These are phyloP conservation scores for Chaetomium sp. DNA, from an alignment of 2,329 filamentous ascomycete genomes.

Conservation along the genomic window DNA sequence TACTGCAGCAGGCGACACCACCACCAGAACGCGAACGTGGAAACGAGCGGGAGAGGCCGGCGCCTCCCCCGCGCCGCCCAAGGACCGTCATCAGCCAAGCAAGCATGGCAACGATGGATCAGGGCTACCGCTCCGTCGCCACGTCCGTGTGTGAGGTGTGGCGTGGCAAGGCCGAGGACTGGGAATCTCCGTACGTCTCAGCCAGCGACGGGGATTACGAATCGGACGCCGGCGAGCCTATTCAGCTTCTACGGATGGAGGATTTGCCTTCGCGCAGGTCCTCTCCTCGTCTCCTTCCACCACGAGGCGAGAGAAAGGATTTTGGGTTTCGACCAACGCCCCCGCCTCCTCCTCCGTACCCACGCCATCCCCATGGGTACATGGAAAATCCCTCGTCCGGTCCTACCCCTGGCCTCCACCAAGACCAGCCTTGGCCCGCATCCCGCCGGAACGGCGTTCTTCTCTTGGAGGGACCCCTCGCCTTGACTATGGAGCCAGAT, in stretches of 20 bases:
- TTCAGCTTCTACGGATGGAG: slow-evolving; percentile 13
- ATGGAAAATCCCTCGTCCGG: neutral
- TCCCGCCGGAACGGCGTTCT: neutral
- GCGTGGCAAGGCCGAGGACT: slow-evolving; percentile 32
- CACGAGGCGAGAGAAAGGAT: slow-evolving; percentile 13
- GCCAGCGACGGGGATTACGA: slow-evolving; percentile 20
- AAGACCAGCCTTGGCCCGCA: slow-evolving; percentile 1
- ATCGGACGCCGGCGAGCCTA: slow-evolving; percentile 16
- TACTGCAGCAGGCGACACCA: neutral
- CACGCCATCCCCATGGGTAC: neutral
- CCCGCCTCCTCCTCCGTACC: neutral
- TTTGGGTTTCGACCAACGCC: slow-evolving; percentile 14
- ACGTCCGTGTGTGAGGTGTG: slow-evolving; percentile 35
- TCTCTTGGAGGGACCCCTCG: slow-evolving; percentile 16
- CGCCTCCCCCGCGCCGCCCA: slow-evolving; percentile 10
- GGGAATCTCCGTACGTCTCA: slow-evolving; percentile 34
- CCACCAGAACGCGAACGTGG: slow-evolving; percentile 1
- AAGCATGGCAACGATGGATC: slow-evolving; percentile 26
- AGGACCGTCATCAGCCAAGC: slow-evolving; percentile 14
- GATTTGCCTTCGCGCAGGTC: slow-evolving; percentile 14
- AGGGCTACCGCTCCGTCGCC: slow-evolving; percentile 25
- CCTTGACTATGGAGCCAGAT: slow-evolving; percentile 17
- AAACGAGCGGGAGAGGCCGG: neutral
- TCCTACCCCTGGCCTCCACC: neutral
- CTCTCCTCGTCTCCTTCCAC: slow-evolving; percentile 19